Conservation (phyloP, 2,329 filamentous ascomycete species). For the Colletotrichum spinosum region DNA sequence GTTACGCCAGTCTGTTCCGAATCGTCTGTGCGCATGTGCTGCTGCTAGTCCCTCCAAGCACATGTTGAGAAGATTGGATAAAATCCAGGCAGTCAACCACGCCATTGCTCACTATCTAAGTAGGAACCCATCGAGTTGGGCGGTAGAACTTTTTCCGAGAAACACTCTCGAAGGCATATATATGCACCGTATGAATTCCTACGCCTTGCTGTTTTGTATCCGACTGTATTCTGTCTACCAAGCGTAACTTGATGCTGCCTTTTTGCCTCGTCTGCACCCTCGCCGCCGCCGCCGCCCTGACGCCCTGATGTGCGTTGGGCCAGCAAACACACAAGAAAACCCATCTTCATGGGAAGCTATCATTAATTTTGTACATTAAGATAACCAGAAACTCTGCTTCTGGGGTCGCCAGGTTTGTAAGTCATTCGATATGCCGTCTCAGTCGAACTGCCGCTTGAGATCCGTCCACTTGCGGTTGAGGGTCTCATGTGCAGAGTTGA, state of each 20-base stretch:
- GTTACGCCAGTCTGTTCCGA: background rate
- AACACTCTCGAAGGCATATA: no score
- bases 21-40: no score
- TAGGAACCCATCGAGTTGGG: no score
- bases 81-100: no score
- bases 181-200: background rate
- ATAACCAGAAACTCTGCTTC: constrained; percentile 35
- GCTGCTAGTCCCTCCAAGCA: no score
- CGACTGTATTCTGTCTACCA: constrained; percentile 29
- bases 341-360: constrained; percentile 32
- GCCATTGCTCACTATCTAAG: no score
- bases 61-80: no score
- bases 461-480: constrained; percentile 84
- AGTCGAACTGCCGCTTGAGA: constrained; percentile 70
- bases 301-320: constrained; percentile 35
- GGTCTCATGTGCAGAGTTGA: constrained; percentile 77
- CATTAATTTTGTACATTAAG: constrained; percentile 39
- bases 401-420: constrained; percentile 28
- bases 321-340: constrained; percentile 36
- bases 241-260: constrained; percentile 15
- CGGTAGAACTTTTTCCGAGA: no score
- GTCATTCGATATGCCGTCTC: constrained; percentile 28
- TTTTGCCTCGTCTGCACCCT: constrained; percentile 4
- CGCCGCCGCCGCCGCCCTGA: constrained; percentile 12
- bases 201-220: constrained; percentile 10